Evolutionary conservation across 78 protist genomes (phyloP).

Genomic region (Reticulomyxa filosa): DNA sequence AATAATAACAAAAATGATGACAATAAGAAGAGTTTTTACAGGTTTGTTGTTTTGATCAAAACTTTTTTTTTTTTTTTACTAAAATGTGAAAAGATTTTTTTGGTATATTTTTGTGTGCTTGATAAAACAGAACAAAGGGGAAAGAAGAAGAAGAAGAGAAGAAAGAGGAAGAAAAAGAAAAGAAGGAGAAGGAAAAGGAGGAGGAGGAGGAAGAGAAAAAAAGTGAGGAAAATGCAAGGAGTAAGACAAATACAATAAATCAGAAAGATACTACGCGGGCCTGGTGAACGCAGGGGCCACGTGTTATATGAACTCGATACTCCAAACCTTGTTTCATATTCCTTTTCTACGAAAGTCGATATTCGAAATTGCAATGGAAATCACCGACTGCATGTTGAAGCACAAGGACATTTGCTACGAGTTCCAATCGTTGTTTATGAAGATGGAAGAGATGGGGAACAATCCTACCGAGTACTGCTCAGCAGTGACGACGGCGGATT

Average conservation of each 20-base stretch:
- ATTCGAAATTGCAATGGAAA: background rate
- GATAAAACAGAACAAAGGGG: background rate
- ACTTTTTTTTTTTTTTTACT: background rate
- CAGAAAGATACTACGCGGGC: constrained; percentile 40
- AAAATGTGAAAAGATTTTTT: background rate
- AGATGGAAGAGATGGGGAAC: background rate
- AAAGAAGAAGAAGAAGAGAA: background rate
- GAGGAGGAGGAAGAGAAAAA: background rate
- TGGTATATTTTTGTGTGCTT: background rate
- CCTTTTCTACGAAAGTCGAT: constrained; percentile 27
- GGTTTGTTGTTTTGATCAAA: background rate
- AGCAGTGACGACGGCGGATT: constrained; percentile 7
- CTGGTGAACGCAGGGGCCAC: constrained; percentile 56
- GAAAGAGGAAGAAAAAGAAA: background rate
- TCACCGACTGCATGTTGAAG: background rate
- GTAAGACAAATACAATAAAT: constrained; percentile 15
- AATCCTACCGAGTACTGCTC: background rate
- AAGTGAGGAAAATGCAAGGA: too few species aligned
- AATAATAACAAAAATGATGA: too few species aligned
- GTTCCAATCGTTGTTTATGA: background rate
- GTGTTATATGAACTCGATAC: constrained; percentile 54
- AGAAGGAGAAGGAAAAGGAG: background rate
- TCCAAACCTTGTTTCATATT: constrained; percentile 48
- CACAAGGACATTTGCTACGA: background rate
- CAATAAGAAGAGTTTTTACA: background rate